phyloP scores from a whole-genome alignment of 2,329 filamentous ascomycete species.

The Neodidymelliopsis sp. region DNA sequence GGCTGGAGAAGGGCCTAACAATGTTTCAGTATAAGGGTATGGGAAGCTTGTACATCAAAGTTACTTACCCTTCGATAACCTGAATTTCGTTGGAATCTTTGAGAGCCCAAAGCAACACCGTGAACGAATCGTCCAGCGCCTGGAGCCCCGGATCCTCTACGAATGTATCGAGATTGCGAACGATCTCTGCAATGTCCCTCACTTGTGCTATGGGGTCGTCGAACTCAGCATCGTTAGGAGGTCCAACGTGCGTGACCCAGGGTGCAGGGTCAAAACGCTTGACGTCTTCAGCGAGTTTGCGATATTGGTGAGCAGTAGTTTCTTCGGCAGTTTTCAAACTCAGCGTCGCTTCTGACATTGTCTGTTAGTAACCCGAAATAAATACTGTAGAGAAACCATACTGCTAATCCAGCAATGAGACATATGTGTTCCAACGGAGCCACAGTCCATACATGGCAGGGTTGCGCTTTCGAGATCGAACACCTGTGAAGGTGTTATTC shows the following conservation, averaged over 20 bases:
- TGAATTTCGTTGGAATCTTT: conserved; percentile 18
- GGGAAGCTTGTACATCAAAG: too few species aligned
- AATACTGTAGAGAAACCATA: background rate
- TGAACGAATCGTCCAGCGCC: conserved; percentile 19
- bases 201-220: conserved; percentile 17
- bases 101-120: conserved; percentile 31
- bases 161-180: conserved; percentile 29
- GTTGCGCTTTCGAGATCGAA: background rate
- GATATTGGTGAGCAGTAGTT: conserved; percentile 22
- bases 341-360: background rate
- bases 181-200: conserved; percentile 22
- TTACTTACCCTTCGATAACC: conserved; percentile 4
- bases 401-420: conserved; percentile 2
- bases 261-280: conserved; percentile 36
- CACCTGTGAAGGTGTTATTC: background rate
- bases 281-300: conserved; percentile 20
- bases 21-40: background rate
- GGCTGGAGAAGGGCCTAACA: background rate
- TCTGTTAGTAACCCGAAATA: background rate
- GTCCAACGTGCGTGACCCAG: conserved; percentile 30
- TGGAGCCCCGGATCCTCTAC: conserved; percentile 24
- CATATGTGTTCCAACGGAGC: background rate
- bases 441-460: conserved; percentile 40
- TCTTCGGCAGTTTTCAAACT: conserved; percentile 13
- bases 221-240: conserved; percentile 2